Evolutionary conservation across 2,329 filamentous ascomycete genomes (phyloP).

Genomic region (Verruconis gallopava): DNA sequence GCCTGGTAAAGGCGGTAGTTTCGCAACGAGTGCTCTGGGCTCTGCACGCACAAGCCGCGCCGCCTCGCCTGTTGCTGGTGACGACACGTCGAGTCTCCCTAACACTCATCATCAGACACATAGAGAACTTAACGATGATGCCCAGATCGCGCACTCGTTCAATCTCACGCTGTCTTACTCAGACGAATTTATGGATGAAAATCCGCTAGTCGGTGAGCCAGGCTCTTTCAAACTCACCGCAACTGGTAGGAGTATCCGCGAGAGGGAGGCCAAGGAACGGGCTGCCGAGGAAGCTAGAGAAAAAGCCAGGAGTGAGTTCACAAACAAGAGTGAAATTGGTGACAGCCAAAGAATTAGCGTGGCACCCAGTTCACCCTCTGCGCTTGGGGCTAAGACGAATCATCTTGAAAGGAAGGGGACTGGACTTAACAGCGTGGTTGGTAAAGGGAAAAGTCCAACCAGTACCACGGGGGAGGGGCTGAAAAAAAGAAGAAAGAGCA

Average conservation of each 20-base stretch:
- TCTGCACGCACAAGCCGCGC: constrained; percentile 17
- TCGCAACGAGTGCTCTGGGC: background rate
- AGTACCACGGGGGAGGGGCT: constrained; percentile 18
- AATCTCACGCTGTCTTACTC: constrained; percentile 39
- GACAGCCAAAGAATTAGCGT: constrained; percentile 19
- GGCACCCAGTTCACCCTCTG: constrained; percentile 19
- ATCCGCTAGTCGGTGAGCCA: constrained; percentile 48
- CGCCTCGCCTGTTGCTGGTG: constrained; percentile 16
- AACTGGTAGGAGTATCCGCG: constrained; percentile 29
- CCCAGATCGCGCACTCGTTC: constrained; percentile 31
- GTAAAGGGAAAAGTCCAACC: constrained; percentile 11
- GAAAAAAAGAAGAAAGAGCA: constrained; percentile 26
- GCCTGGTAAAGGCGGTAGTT: constrained; percentile 2
- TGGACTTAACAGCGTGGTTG: background rate
- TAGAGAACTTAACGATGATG: constrained; percentile 4
- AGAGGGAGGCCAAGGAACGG: constrained; percentile 20
- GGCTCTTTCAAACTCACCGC: constrained; percentile 46
- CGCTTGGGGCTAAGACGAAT: constrained; percentile 11
- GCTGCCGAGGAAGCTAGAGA: constrained; percentile 9
- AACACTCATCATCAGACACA: constrained; percentile 10
- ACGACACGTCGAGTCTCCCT: constrained; percentile 11
- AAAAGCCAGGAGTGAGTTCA: constrained; percentile 8
- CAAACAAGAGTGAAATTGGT: constrained; percentile 17
- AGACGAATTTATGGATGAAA: constrained; percentile 52
- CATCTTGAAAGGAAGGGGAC: constrained; percentile 7